Evolutionary conservation across 139 green algal species (phyloP).

Genomic region (Closterium sp.): DNA sequence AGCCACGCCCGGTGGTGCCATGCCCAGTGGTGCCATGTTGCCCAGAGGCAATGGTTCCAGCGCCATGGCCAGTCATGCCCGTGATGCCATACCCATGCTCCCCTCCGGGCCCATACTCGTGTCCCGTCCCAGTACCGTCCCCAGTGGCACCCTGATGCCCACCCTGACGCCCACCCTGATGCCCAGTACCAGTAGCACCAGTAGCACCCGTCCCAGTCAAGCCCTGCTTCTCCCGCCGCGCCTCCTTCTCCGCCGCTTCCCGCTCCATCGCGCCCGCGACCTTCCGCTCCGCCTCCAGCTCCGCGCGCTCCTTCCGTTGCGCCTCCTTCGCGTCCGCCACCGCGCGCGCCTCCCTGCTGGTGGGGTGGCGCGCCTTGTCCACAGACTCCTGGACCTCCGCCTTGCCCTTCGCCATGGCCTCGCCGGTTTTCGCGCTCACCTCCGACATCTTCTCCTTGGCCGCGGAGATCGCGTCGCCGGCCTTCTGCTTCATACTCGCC

Average conservation of each 20-base stretch:
- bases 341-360: not conserved
- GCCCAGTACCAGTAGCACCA: too few species aligned
- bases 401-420: not conserved
- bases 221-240: not conserved
- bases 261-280: not conserved
- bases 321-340: not conserved
- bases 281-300: not conserved
- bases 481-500: not conserved
- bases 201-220: not conserved
- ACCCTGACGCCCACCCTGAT: too few species aligned
- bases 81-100: too few species aligned
- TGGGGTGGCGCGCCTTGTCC: not conserved
- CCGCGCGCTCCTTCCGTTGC: not conserved
- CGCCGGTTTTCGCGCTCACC: not conserved
- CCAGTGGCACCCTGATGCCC: too few species aligned
- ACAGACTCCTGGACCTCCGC: not conserved
- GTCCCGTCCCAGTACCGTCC: too few species aligned
- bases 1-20: too few species aligned
- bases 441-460: not conserved
- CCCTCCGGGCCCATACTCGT: too few species aligned
- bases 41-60: not conserved
- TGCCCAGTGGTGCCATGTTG: not conserved
- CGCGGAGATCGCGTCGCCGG: not conserved
- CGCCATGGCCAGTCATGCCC: not conserved
- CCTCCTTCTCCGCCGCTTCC: not conserved